These are phyloP conservation scores for Pythium scleroteichum DNA, from an alignment of 352 stramenopile genomes.

Conservation along the genomic window DNA sequence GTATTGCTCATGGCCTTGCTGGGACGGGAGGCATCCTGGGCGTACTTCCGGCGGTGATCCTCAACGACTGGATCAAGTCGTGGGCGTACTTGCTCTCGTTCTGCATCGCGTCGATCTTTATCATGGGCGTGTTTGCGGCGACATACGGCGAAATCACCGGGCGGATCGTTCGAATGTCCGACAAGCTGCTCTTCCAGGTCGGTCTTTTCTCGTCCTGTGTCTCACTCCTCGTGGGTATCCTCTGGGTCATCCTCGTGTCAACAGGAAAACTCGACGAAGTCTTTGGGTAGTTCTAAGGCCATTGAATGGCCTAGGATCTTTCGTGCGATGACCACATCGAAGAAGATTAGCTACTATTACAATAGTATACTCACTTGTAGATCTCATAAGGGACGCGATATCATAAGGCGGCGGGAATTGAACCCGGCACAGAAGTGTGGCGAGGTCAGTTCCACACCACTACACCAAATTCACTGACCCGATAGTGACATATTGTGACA, in stretches of 20 bases:
- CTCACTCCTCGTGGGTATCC: constrained; percentile 53
- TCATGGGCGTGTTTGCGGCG: constrained; percentile 85
- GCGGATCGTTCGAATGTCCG: constrained; percentile 37
- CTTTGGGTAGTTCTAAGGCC: constrained; percentile 34
- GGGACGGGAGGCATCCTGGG: constrained; percentile 59
- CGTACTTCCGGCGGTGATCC: constrained; percentile 76
- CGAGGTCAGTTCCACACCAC: no score
- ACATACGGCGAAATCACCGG: constrained; percentile 70
- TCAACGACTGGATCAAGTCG: constrained; percentile 63
- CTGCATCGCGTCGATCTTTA: constrained; percentile 81
- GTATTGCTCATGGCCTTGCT: constrained; percentile 78
- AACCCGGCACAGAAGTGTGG: no score
- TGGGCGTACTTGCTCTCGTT: constrained; percentile 80
- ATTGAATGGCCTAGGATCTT: background rate
- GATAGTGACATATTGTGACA: no score
- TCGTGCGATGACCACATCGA: no score
- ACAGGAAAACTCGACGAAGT: constrained; percentile 52
- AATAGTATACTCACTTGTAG: no score
- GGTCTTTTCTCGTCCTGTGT: constrained; percentile 59
- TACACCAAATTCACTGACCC: no score
- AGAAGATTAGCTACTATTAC: no score
- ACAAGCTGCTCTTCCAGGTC: constrained; percentile 47
- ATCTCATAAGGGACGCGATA: no score
- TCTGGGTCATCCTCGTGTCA: constrained; percentile 61
- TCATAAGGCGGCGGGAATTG: no score